Base-by-base conservation (phyloP, 2,329 filamentous ascomycete species). In the Huntiella savannae region DNA sequence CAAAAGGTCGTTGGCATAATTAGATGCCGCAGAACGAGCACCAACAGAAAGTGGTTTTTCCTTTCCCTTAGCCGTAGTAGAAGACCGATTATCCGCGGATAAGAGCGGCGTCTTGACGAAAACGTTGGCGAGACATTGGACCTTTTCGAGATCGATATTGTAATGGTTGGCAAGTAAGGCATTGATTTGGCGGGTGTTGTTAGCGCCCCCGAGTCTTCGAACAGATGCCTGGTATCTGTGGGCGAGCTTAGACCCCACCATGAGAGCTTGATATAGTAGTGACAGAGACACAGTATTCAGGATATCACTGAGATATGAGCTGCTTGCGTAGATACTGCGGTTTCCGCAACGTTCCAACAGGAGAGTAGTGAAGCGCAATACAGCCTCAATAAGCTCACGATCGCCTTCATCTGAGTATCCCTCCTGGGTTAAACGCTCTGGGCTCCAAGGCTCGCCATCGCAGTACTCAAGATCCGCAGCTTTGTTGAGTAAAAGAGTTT, bases 261-360 rank as follows among this genome's bases (percentile, higher is more conserved):
- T 77, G 37, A 98, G 71, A 6, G 85, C 81, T 28, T 73, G 73
- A 56, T 82, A 77, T 46, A 98, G 69, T 42, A 98, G 70, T 22
- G 77, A 74, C 48, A 88, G 69, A 17, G 82, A 87, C 2, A 84
- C 88, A 39, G 82, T 88, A 61, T 95, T 84, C 49, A 98, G 73
- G 36, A 98, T 71, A 58, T 87, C 79, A 58, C 88, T 91, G 51
- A 98, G 67, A 55, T 92, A 83, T 53, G 79, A 71, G 59, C 88
- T 96, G 66, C 91, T 98, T 50, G 81, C 84, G 60, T 96, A 98
- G 55, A 98, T 78, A 64, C 87, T 95, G 54, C 92, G 73, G 58
- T 98, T 98, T 50, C 88, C 91, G 62, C 91, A 98, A 59, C 94
- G 91, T 59, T 96, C 85, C 44, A 96, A 66, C 28, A 98, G 69